A percentile compares a stretch with the other conserved stretches of the same genome.
Conservation (phyloP, 352 stramenopile species). For the Globisporangium parvum region DNA sequence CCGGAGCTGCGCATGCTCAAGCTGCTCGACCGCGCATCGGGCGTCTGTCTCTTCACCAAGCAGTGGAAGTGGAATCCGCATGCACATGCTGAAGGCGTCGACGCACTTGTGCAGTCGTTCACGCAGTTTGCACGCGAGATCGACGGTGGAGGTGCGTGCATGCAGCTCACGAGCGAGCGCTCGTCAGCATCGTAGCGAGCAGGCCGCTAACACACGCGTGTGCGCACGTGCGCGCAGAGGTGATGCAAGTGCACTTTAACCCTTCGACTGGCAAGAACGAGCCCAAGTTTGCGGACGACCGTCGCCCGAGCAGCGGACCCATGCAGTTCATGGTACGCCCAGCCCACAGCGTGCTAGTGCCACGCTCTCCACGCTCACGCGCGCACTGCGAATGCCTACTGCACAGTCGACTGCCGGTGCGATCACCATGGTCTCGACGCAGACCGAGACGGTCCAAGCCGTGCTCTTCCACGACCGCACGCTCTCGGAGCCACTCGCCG, state of each 20-base stretch:
- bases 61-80: slow-evolving; percentile 81
- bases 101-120: slow-evolving; percentile 78
- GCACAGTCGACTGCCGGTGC: slow-evolving; percentile 28
- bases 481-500: slow-evolving; percentile 33
- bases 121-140: slow-evolving; percentile 83
- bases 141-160: slow-evolving; percentile 52
- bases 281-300: slow-evolving; percentile 15
- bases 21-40: slow-evolving; percentile 57
- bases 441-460: slow-evolving; percentile 51
- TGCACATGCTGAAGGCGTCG: slow-evolving; percentile 60
- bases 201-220: not conserved
- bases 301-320: slow-evolving; percentile 9
- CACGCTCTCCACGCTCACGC: not conserved
- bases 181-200: not conserved
- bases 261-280: slow-evolving; percentile 16
- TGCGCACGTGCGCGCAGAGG: slow-evolving; percentile 22
- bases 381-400: not conserved
- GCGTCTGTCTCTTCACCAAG: slow-evolving; percentile 69
- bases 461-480: slow-evolving; percentile 79
- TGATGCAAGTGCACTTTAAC: slow-evolving; percentile 70
- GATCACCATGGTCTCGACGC: slow-evolving; percentile 71
- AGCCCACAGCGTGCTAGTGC: not conserved
- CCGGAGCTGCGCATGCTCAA: slow-evolving; percentile 65
- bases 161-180: not conserved
- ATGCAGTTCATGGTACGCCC: slow-evolving; percentile 17